Conservation (phyloP, 371 early-diverging fungal species). For the Rhizopus delemar region DNA sequence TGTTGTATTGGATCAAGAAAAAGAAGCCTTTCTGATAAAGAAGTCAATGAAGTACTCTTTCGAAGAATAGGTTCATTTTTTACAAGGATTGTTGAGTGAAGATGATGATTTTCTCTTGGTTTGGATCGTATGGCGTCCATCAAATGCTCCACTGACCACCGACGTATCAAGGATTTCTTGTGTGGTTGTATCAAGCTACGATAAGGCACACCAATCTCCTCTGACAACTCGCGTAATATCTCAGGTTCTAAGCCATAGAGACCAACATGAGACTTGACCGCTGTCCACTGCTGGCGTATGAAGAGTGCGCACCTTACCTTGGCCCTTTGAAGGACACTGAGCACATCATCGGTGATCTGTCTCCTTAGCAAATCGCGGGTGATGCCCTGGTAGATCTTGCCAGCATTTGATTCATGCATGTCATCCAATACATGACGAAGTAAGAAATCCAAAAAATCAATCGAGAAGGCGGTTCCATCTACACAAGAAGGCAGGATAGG, state of each 20-base stretch:
- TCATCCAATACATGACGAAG: constrained; percentile 41
- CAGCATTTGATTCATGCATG: constrained; percentile 38
- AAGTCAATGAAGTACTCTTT: constrained; percentile 20
- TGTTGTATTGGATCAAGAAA: constrained; percentile 8
- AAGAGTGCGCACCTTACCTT: constrained; percentile 35
- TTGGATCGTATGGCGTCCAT: constrained; percentile 4
- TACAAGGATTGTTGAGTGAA: not conserved
- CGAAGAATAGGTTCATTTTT: constrained; percentile 12
- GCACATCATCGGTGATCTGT: constrained; percentile 42
- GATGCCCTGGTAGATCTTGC: constrained; percentile 47
- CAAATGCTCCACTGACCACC: constrained; percentile 18
- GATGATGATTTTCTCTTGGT: constrained; percentile 16
- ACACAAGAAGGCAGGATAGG: constrained; percentile 51
- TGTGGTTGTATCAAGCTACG: constrained; percentile 19
- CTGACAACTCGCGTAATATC: constrained; percentile 32
- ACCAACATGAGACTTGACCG: constrained; percentile 39
- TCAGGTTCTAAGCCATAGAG: constrained; percentile 36
- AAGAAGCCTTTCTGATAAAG: constrained; percentile 19
- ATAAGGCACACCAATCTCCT: constrained; percentile 33
- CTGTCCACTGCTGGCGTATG: constrained; percentile 28
- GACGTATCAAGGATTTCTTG: constrained; percentile 16
- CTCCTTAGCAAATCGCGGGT: constrained; percentile 44
- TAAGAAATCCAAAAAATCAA: constrained; percentile 49
- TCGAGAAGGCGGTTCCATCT: constrained; percentile 48
- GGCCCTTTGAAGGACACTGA: constrained; percentile 37